Conservation (phyloP, 1,139 yeast genomes). For the Pichia sp. region DNA sequence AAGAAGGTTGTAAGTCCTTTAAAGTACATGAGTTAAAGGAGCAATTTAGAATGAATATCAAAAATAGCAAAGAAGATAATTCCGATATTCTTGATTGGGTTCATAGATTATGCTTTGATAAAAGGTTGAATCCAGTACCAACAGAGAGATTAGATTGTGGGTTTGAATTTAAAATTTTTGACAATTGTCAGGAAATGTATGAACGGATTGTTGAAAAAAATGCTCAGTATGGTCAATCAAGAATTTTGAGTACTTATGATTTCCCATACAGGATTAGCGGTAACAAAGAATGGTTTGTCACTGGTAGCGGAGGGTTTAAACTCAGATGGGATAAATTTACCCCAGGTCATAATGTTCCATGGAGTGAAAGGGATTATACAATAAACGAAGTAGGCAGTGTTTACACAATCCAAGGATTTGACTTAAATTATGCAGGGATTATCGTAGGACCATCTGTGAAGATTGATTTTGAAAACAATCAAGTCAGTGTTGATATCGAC, state of each 20-base stretch:
- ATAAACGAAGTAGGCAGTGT: slow-evolving; percentile 37
- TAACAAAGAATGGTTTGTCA: slow-evolving; percentile 28
- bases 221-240: slow-evolving; percentile 28
- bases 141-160: slow-evolving; percentile 12
- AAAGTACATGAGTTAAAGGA: slow-evolving; percentile 19
- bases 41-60: slow-evolving; percentile 31
- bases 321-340: slow-evolving; percentile 35
- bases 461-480: slow-evolving; percentile 8
- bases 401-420: slow-evolving; percentile 36
- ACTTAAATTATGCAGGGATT: slow-evolving; percentile 34
- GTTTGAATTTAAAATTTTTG: slow-evolving; percentile 33
- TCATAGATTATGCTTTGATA: slow-evolving; percentile 25
- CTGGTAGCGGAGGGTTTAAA: slow-evolving; percentile 30
- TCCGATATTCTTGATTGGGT: slow-evolving; percentile 29
- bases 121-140: slow-evolving; percentile 26
- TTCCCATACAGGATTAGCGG: slow-evolving; percentile 33
- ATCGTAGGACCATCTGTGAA: slow-evolving; percentile 30
- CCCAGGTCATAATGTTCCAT: slow-evolving; percentile 30
- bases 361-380: slow-evolving; percentile 35
- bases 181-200: slow-evolving; percentile 32
- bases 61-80: slow-evolving; percentile 22
- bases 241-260: slow-evolving; percentile 34
- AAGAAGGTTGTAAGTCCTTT: neutral
- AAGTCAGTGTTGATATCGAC: slow-evolving; percentile 23
- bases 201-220: slow-evolving; percentile 24